phyloP scores from a whole-genome alignment of 2,329 filamentous ascomycete species.

The Onygenales sp. region DNA sequence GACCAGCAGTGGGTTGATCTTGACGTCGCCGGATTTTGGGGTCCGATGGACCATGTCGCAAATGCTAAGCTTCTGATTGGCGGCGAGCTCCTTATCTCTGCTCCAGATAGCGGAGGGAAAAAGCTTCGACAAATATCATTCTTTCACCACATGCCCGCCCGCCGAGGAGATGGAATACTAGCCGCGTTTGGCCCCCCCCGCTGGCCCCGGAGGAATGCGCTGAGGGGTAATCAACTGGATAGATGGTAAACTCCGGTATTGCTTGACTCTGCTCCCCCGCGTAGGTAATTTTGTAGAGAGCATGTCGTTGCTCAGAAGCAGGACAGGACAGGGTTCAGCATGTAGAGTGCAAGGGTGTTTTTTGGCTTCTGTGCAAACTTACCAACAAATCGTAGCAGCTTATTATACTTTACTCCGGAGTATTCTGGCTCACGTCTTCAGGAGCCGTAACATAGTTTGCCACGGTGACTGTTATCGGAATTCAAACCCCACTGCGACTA shows the following conservation, averaged over 20 bases:
- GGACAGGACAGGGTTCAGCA: too few species aligned
- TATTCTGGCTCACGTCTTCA: too few species aligned
- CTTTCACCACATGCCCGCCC: not conserved
- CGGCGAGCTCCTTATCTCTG: not conserved
- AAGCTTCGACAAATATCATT: conserved; percentile 3
- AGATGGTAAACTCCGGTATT: not conserved
- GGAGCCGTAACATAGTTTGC: conserved; percentile 1
- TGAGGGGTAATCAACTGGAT: not conserved
- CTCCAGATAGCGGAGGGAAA: not conserved
- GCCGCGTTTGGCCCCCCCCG: not conserved
- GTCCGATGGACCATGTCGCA: not conserved
- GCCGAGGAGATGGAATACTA: not conserved
- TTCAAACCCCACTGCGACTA: not conserved
- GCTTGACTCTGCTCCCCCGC: not conserved
- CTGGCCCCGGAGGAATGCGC: not conserved
- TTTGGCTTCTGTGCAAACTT: too few species aligned
- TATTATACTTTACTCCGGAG: too few species aligned
- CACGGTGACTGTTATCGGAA: conserved; percentile 2
- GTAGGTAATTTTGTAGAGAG: not conserved
- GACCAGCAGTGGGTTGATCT: not conserved
- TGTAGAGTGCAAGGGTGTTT: too few species aligned
- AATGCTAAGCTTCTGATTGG: not conserved
- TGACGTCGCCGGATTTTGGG: not conserved
- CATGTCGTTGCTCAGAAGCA: too few species aligned
- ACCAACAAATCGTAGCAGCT: too few species aligned